These are phyloP conservation scores for Euphorbia pulcherrima DNA, from an alignment of 345 rosid genomes.

Conservation along the genomic window DNA sequence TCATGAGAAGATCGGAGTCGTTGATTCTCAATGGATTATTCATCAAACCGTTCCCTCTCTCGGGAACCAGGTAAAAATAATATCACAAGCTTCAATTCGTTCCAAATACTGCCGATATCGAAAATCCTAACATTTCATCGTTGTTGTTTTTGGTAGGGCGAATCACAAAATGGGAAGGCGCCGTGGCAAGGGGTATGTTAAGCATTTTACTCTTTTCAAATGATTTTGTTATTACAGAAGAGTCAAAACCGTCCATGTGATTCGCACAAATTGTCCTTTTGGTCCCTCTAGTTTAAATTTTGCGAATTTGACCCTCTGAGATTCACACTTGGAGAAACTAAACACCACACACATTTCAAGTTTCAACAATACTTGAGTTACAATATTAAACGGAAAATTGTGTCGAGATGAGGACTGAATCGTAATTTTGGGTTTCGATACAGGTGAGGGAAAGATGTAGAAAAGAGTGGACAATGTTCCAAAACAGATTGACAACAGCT, in stretches of 20 bases:
- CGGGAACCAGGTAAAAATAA: slow-evolving; percentile 90
- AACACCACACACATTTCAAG: not conserved
- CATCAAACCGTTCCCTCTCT: slow-evolving; percentile 89
- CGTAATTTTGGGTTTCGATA: too few relatives aligned
- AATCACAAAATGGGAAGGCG: slow-evolving; percentile 55
- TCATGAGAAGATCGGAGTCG: slow-evolving; percentile 96
- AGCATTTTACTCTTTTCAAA: not conserved
- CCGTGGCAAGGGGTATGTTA: slow-evolving; percentile 89
- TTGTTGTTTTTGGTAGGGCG: slow-evolving; percentile 46
- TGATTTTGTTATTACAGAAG: not conserved
- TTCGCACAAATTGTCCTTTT: not conserved
- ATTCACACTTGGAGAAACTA: not conserved
- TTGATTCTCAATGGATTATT: slow-evolving; percentile 94
- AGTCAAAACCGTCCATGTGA: not conserved
- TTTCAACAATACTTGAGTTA: not conserved
- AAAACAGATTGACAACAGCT: slow-evolving; percentile 49
- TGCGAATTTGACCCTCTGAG: too few relatives aligned
- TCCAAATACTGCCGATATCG: too few relatives aligned
- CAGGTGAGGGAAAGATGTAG: slow-evolving; percentile 91
- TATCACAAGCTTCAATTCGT: too few relatives aligned
- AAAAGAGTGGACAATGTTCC: slow-evolving; percentile 79
- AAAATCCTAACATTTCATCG: too few relatives aligned
- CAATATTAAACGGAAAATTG: too few relatives aligned
- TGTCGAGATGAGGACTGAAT: too few relatives aligned
- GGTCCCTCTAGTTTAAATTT: not conserved